Base-by-base conservation (phyloP, 768 basidiomycete genomes). In the Rickenella mellea region DNA sequence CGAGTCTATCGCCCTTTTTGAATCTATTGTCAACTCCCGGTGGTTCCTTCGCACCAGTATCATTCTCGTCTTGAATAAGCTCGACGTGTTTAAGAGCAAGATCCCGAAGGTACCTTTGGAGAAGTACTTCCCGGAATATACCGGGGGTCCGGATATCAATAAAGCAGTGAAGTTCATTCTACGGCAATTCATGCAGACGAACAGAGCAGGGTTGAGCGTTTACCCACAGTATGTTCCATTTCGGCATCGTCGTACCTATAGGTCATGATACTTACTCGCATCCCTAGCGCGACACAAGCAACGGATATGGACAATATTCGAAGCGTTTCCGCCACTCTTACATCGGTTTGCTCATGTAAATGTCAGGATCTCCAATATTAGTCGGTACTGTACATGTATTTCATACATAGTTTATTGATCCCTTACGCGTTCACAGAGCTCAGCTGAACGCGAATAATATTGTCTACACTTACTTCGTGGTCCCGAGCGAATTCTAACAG, bases 11-110 rank as follows among this genome's bases (percentile, higher is more conserved):
- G 59, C 63, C 11, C 59, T 73, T 30, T 76, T 74, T 51, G 69
- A 74, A 50, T 62, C 59, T 19, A 64, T 74, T 42, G 64, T 72
- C 56, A 74, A 74, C 53, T 74, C 71, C 33, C 51, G 68, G 38
- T 73, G 70, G 69, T 75, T 74, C 57, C 49, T 45, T n/a, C 50
- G 47, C 8, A 57, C 55, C 1, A 47, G 51, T 1, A 63, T 74
- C 51, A 67, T 75, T 46, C 53, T 75, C 4, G 59, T 64, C 49
- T 49, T 64, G 40, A 67, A 59, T 45, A 64, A 63, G 48, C 65
- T 72, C 40, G 65, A 73, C 49, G 58, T 73, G 15, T 73, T 76
- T 62, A 67, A 66, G 55, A 61, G 59, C 49, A 75, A 74, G 56
- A 53, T 74, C 30, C 61, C 65, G 4, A 67, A 69, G 46, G 58